A percentile compares a stretch with the other conserved stretches of the same genome.
These are phyloP conservation scores for Kuraishia cidri DNA, from an alignment of 805 yeast species.

Conservation along the genomic window DNA sequence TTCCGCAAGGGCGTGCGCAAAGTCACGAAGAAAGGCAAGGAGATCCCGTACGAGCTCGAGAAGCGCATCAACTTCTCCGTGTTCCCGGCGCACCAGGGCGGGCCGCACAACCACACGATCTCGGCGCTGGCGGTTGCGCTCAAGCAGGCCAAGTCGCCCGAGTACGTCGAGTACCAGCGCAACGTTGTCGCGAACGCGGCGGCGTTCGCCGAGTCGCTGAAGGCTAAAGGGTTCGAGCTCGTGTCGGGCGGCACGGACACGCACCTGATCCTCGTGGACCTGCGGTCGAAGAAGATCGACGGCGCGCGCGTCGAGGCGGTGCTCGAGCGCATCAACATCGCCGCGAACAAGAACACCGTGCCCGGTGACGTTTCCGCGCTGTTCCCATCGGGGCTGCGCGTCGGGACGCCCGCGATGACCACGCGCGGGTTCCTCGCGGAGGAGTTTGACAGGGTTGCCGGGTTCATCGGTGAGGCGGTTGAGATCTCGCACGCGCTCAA, in stretches of 20 bases:
- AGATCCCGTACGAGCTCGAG: conserved; percentile 80
- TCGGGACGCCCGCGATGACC: conserved; percentile 98
- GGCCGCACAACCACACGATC: conserved; percentile 98
- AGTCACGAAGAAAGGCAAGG: conserved; percentile 78
- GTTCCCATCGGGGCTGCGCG: conserved; percentile 93
- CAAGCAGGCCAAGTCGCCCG: conserved; percentile 85
- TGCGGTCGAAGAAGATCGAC: conserved; percentile 74
- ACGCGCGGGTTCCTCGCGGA: conserved; percentile 80
- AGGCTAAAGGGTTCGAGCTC: conserved; percentile 56
- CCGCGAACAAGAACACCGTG: conserved; percentile 91
- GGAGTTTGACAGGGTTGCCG: conserved; percentile 77
- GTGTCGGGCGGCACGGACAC: conserved; percentile 95
- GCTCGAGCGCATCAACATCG: conserved; percentile 84
- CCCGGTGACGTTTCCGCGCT: conserved; percentile 96
- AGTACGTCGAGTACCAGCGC: conserved; percentile 78
- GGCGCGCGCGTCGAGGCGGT: conserved; percentile 95
- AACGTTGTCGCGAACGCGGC: conserved; percentile 77
- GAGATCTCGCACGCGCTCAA: conserved; percentile 56
- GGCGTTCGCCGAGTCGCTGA: conserved; percentile 63
- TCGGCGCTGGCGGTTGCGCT: conserved; percentile 93
- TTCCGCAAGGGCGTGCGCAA: conserved; percentile 90
- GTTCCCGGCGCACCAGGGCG: conserved; percentile 99
- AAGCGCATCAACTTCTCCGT: conserved; percentile 91
- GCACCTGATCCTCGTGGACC: conserved; percentile 79
- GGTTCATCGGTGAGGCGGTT: conserved; percentile 73